A percentile compares a stretch with the other conserved stretches of the same genome.
phyloP scores from a whole-genome alignment of 2,329 filamentous ascomycete species.

The Zarea fungicola region DNA sequence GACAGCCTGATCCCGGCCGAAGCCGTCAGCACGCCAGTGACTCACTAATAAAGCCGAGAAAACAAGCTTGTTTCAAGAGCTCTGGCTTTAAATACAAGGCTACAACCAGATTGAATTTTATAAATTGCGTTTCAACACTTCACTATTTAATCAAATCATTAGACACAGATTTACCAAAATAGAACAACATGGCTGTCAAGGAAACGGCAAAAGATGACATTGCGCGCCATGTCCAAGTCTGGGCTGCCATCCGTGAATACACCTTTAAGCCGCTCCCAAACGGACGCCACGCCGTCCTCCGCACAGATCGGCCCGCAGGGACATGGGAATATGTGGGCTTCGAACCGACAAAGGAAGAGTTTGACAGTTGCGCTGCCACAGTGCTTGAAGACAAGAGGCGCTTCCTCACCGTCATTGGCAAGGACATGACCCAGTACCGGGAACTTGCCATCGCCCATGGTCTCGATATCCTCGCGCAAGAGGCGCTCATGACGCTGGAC shows the following conservation, averaged over 20 bases:
- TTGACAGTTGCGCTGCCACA: background rate
- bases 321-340: constrained; percentile 8
- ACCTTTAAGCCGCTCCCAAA: background rate
- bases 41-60: no score
- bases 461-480: constrained; percentile 6
- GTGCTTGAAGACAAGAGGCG: background rate
- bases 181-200: background rate
- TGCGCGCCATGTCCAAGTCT: background rate
- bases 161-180: background rate
- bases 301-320: constrained; percentile 6
- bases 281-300: background rate
- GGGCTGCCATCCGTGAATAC: constrained; percentile 8
- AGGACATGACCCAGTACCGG: background rate
- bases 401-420: constrained; percentile 6
- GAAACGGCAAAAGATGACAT: background rate
- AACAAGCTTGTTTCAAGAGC: no score
- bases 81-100: no score
- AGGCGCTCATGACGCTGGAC: constrained; percentile 7
- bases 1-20: no score
- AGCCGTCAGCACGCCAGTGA: no score
- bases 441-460: background rate
- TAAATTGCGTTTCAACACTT: no score
- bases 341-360: constrained; percentile 1
- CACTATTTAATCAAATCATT: no score
- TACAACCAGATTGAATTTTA: no score